phyloP scores from a whole-genome alignment of 2,329 filamentous ascomycete genomes.

The Tolypocladium paradoxum region DNA sequence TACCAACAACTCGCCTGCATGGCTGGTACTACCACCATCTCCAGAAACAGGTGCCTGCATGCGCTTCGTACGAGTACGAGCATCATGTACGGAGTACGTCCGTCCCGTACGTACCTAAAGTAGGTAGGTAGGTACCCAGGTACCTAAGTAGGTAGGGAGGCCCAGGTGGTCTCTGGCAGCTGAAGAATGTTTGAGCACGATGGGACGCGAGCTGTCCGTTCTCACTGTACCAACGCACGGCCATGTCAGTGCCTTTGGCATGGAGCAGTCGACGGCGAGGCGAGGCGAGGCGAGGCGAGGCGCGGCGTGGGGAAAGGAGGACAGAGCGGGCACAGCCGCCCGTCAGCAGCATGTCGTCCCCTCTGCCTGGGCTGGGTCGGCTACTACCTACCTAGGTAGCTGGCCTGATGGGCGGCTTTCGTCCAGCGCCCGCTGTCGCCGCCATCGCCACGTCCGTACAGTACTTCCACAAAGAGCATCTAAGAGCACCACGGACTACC shows the following conservation, averaged over 20 bases:
- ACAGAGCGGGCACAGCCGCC: neutral
- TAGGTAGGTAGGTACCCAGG: too few relatives aligned
- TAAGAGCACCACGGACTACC: too few relatives aligned
- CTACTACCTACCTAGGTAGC: too few relatives aligned
- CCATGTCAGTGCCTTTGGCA: neutral
- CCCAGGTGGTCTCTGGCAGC: neutral
- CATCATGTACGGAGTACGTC: too few relatives aligned
- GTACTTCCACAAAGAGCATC: too few relatives aligned
- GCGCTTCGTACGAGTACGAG: neutral
- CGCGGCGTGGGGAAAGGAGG: neutral
- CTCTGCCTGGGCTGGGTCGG: neutral
- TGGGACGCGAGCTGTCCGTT: neutral
- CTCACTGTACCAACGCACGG: neutral
- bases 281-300: neutral
- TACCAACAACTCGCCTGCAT: neutral
- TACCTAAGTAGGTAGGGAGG: too few relatives aligned
- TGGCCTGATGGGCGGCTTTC: neutral
- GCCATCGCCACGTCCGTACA: too few relatives aligned
- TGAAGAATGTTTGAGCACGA: neutral
- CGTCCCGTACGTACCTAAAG: too few relatives aligned
- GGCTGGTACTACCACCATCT: neutral
- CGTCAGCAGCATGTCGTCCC: neutral
- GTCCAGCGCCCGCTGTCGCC: neutral
- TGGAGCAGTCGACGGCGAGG: neutral
- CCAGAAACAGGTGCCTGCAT: neutral